These are phyloP conservation scores for Ogataea methylovora DNA, from an alignment of 805 yeast species.

Conservation along the genomic window DNA sequence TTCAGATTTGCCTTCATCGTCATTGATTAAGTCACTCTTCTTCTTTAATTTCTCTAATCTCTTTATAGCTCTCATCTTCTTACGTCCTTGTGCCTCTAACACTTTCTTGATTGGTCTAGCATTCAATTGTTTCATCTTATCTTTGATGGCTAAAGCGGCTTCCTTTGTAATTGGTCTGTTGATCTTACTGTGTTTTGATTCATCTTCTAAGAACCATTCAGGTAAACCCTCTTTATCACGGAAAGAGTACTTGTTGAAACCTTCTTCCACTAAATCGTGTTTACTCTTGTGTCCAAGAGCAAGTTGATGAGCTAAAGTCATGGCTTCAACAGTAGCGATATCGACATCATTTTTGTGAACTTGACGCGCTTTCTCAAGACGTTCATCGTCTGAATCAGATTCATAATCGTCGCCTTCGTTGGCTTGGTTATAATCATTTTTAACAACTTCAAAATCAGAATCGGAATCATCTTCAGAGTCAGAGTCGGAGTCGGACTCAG, in stretches of 20 bases:
- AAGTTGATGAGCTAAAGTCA: slow-evolving; percentile 95
- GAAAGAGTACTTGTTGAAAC: slow-evolving; percentile 86
- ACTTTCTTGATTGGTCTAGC: slow-evolving; percentile 99
- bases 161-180: slow-evolving; percentile 93
- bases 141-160: slow-evolving; percentile 72
- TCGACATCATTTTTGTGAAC: slow-evolving; percentile 62
- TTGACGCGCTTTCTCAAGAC: slow-evolving; percentile 30
- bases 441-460: slow-evolving; percentile 37
- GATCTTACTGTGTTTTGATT: slow-evolving; percentile 75
- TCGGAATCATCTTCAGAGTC: slow-evolving; percentile 14
- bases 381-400: slow-evolving; percentile 44
- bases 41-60: slow-evolving; percentile 83
- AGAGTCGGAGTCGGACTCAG: slow-evolving; percentile 3
- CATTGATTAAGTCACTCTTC: slow-evolving; percentile 88
- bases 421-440: slow-evolving; percentile 29
- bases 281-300: slow-evolving; percentile 84
- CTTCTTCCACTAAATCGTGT: slow-evolving; percentile 85
- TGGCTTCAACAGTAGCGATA: slow-evolving; percentile 88
- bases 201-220: slow-evolving; percentile 96
- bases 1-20: slow-evolving; percentile 81
- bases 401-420: slow-evolving; percentile 38
- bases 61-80: slow-evolving; percentile 85
- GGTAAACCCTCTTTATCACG: slow-evolving; percentile 89
- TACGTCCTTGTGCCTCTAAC: slow-evolving; percentile 94
- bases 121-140: slow-evolving; percentile 71